These are phyloP conservation scores for Phytopythium helicoides DNA, from an alignment of 352 stramenopile genomes.

Conservation along the genomic window DNA sequence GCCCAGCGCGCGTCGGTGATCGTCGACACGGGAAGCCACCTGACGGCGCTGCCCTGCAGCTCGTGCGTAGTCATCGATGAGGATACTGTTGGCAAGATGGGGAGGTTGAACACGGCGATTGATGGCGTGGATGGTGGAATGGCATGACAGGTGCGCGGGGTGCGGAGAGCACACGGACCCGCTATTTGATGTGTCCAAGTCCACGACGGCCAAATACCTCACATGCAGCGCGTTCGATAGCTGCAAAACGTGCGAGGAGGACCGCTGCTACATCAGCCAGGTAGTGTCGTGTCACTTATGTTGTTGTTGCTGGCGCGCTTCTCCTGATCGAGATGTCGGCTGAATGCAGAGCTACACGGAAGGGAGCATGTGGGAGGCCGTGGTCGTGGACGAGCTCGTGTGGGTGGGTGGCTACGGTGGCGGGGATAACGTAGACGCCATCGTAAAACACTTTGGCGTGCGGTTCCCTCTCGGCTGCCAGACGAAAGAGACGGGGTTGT, in stretches of 20 bases:
- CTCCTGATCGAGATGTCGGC: too few relatives aligned
- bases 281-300: too few relatives aligned
- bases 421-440: slow-evolving; percentile 31
- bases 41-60: slow-evolving; percentile 76
- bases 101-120: too few relatives aligned
- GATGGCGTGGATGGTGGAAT: not conserved
- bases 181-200: slow-evolving; percentile 74
- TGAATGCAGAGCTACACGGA: slow-evolving; percentile 73
- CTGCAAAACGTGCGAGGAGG: slow-evolving; percentile 53
- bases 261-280: slow-evolving; percentile 77
- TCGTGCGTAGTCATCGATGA: slow-evolving; percentile 20
- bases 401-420: slow-evolving; percentile 72
- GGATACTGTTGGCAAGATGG: too few relatives aligned
- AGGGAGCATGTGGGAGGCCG: slow-evolving; percentile 84
- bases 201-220: slow-evolving; percentile 68
- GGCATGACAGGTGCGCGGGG: slow-evolving; percentile 37
- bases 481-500: slow-evolving; percentile 79
- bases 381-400: slow-evolving; percentile 77
- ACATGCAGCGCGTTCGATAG: slow-evolving; percentile 48
- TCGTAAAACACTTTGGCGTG: slow-evolving; percentile 66
- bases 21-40: slow-evolving; percentile 78
- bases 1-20: slow-evolving; percentile 84
- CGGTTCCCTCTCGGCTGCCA: slow-evolving; percentile 79
- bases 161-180: slow-evolving; percentile 77
- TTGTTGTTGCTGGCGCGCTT: too few relatives aligned